phyloP scores from a whole-genome alignment of 768 basidiomycete species.

The Kwoniella mangroviensis region DNA sequence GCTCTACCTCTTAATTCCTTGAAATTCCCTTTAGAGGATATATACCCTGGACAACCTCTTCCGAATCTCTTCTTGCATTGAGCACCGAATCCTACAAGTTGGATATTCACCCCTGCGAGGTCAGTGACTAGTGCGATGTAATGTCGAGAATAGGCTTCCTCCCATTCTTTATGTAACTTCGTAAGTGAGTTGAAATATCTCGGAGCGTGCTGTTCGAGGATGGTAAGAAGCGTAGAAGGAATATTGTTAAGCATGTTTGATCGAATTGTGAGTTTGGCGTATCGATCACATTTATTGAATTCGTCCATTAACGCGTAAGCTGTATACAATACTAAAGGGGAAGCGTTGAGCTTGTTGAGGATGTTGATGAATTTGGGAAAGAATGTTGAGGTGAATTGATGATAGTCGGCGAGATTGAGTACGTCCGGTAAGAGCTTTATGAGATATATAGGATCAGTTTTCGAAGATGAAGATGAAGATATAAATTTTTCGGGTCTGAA shows the following conservation, averaged over 20 bases:
- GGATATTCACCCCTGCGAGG: slow-evolving; percentile 14
- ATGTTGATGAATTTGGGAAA: not conserved
- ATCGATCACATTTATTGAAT: not conserved
- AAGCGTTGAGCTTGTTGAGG: not conserved
- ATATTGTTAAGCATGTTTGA: not conserved
- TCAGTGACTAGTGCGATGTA: not conserved
- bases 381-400: not conserved
- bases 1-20: not conserved
- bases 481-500: not conserved
- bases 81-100: slow-evolving; percentile 16
- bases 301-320: not conserved
- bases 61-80: slow-evolving; percentile 16
- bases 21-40: not conserved
- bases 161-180: not conserved
- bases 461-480: not conserved
- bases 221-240: not conserved
- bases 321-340: slow-evolving; percentile 4
- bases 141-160: not conserved
- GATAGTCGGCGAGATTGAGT: not conserved
- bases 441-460: not conserved
- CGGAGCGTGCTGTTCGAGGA: not conserved
- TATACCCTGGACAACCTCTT: slow-evolving; percentile 15
- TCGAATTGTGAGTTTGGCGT: not conserved
- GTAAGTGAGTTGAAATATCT: not conserved
- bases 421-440: not conserved